Conservation (phyloP, 1,139 yeast species). For the Wickerhamiella infanticola region DNA sequence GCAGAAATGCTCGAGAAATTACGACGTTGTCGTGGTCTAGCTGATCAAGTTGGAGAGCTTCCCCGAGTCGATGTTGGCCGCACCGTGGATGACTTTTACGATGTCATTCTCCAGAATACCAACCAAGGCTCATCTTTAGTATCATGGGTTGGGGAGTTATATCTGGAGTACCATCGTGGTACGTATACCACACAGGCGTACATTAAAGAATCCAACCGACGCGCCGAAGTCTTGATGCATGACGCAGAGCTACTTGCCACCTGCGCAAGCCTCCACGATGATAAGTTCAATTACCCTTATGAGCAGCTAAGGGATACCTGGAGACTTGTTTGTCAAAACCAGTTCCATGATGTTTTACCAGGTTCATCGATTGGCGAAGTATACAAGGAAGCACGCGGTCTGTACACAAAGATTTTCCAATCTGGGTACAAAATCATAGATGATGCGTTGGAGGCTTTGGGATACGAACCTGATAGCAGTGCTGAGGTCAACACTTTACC, state of each 20-base stretch:
- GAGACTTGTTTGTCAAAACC: slow-evolving; percentile 82
- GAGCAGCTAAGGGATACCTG: slow-evolving; percentile 53
- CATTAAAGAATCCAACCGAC: slow-evolving; percentile 66
- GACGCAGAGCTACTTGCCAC: slow-evolving; percentile 79
- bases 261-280: slow-evolving; percentile 32
- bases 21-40: slow-evolving; percentile 77
- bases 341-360: slow-evolving; percentile 92
- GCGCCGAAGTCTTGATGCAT: slow-evolving; percentile 62
- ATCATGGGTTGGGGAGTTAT: slow-evolving; percentile 85
- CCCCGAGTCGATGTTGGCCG: slow-evolving; percentile 70
- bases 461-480: not conserved
- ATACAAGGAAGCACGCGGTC: slow-evolving; percentile 82
- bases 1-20: slow-evolving; percentile 85
- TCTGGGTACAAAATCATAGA: slow-evolving; percentile 37
- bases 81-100: slow-evolving; percentile 67
- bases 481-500: not conserved
- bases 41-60: slow-evolving; percentile 50
- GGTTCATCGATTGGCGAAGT: slow-evolving; percentile 95
- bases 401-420: slow-evolving; percentile 43
- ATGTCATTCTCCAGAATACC: slow-evolving; percentile 45
- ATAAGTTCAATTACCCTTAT: slow-evolving; percentile 52
- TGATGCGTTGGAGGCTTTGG: slow-evolving; percentile 7
- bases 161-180: slow-evolving; percentile 91
- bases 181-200: slow-evolving; percentile 90
- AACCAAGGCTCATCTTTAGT: slow-evolving; percentile 55